A percentile compares a stretch with the other conserved stretches of the same genome.
Evolutionary conservation across 352 stramenopile species (phyloP).

Genomic region (Phytophthora crassamura): DNA sequence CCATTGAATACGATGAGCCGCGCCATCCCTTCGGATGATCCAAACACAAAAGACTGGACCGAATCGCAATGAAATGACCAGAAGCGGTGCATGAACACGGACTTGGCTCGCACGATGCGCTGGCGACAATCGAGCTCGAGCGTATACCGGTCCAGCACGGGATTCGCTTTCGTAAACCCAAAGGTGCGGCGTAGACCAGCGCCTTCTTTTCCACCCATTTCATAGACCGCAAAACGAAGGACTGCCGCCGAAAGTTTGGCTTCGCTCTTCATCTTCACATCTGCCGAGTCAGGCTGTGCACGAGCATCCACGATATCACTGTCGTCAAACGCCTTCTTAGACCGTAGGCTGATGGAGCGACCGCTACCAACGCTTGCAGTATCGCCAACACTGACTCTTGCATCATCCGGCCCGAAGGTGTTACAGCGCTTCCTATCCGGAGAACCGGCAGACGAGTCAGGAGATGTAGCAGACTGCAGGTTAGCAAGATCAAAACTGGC

Average conservation of each 20-base stretch:
- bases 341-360: conserved; percentile 37
- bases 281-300: conserved; percentile 32
- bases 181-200: conserved; percentile 64
- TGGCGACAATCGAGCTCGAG: conserved; percentile 79
- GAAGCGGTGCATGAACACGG: conserved; percentile 84
- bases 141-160: conserved; percentile 79
- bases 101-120: conserved; percentile 78
- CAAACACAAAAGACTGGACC: conserved; percentile 55
- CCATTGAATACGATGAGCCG: conserved; percentile 62
- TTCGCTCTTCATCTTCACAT: conserved; percentile 40
- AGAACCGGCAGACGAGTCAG: conserved; percentile 30
- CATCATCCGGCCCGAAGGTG: conserved; percentile 34
- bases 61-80: conserved; percentile 83
- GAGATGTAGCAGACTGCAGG: conserved; percentile 37
- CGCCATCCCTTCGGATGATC: conserved; percentile 48
- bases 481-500: conserved; percentile 80
- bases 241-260: conserved; percentile 66
- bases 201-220: conserved; percentile 69
- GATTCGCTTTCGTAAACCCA: conserved; percentile 74
- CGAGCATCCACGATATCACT: conserved; percentile 80
- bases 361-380: conserved; percentile 24
- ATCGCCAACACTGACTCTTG: conserved; percentile 12
- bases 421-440: conserved; percentile 34
- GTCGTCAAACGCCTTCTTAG: conserved; percentile 79
- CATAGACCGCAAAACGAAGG: conserved; percentile 76